Evolutionary conservation across 176 grass and related monocot genomes (phyloP), one percentile per base, ranked within the genome.

Genomic region (Oryza nivara): DNA sequence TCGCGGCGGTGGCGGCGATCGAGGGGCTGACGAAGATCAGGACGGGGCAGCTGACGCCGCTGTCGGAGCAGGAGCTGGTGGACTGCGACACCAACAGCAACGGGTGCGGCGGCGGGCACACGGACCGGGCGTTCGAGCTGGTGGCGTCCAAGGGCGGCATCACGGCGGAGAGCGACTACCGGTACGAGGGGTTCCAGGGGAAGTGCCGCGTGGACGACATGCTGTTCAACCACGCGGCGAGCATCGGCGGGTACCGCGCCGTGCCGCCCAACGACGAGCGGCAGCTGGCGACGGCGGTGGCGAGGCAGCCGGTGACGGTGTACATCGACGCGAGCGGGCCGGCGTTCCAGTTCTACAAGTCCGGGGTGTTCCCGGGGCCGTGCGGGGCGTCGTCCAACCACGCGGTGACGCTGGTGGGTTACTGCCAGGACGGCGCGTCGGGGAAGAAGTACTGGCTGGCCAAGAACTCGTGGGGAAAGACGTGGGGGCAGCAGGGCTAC

Each of bases 41-140:
- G 36, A 89, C 81, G 7, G 87, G 87, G 9, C 4, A 11, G 11
- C 43, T 74, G 6, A 80, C 51, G 40, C 73, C 81, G 48, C 30
- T 89, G 64, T 89, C 87, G 46, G 87, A 89, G 19, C 87, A 89
- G 23, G 74, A 68, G 19, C 30, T 84, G 30, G 9, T 89, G 30
- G 81, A 89, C 41, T 85, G 87, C 72, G 82, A 73, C 40, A 5
- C 11, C 17, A 26, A 43, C 26, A 80, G 65, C 36, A 1, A 3
- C 7, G 82, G 87, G 70, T 89, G 87, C 32, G 28, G 56, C 49
- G 75, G 75, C 7, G 81, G 87, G 38, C 79, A 34, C 28, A 16
- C 60, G 14, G 12, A 84, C 40, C 64, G 64, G 15, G 82, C 76
- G 35, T 89, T 84, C 83, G 65, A 79, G 52, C 65, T 84, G 28